Evolutionary conservation across 805 yeast species (phyloP), one percentile per base, ranked within the genome.

Genomic region (Candida ovalis): DNA sequence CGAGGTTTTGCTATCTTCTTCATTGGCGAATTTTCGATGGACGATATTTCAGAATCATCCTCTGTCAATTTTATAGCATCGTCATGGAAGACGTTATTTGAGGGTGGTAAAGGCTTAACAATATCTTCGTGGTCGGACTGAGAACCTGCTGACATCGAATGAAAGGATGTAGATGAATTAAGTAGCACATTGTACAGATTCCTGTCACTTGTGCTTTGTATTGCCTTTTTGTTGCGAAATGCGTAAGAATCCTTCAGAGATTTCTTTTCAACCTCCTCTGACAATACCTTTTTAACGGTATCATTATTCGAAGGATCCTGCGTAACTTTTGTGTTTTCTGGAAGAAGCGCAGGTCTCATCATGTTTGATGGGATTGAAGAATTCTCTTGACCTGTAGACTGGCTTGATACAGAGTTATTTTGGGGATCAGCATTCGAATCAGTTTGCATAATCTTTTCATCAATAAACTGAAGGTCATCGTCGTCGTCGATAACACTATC

Each of bases 391-490:
- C n/a, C n/a, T n/a, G n/a, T n/a, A n/a, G n/a, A n/a, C n/a, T n/a
- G n/a, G n/a, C n/a, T n/a, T n/a, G n/a, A n/a, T n/a, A n/a, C 17
- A 8, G 40, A 19, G n/a, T 6, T n/a, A n/a, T 13, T 10, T 21
- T 15, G 24, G 4, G 13, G 40, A 10, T 37, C 18, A 37, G 10
- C 37, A n/a, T 18, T 18, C 19, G 21, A 22, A 10, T 37, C 25
- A 21, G 9, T 7, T 15, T 22, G 6, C 3, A 15, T 42, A n/a
- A 35, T 21, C 24, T 33, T 43, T 24, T 45, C 47, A 13, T 45
- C 43, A 12, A 45, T 9, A 17, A 45, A 30, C 4, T 38, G 43
- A 30, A 45, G n/a, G 17, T 45, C 47, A 32, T 45, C 47, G 23
- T 45, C 43, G 12, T 45, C 45, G 21, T 21, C 17, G 12, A 19